Evolutionary conservation across 129 eudicot genomes (phyloP), one percentile per base, ranked within the genome.

Genomic region (Dittrichia graveolens): DNA sequence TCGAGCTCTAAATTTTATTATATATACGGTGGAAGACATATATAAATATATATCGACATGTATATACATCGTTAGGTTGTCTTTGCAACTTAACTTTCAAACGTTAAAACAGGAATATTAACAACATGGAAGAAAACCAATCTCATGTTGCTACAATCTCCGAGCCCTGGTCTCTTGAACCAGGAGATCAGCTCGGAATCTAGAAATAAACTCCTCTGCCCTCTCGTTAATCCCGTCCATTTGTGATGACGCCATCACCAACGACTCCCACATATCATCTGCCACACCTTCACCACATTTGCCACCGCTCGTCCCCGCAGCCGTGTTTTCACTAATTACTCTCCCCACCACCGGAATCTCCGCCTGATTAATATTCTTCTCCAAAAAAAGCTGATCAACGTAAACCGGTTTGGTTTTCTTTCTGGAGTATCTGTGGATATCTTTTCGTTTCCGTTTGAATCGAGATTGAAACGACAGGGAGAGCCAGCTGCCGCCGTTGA

Each of bases 201-300:
- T 81, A 39, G 85, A 73, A 18, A 90, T 90, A 66, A 90, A 90
- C 78, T 87, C 91, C 69, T 90, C 95, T 5, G 96, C 95, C 69
- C 91, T 71, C 79, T 85, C 91, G 8, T 90, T 73, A 11, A 90
- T 90, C 40, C 94, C 87, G 12, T 89, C 65, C 96, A 90, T 81
- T 44, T 85, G 90, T 0, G 94, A 78, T n/a, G 96, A 84, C 34
- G 82, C 86, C 65, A 89, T 39, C 5, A 58, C 82, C 85, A 89
- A 58, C 40, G 96, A 86, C 79, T 89, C 96, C 96, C 96, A 89
- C 92, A 89, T 77, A 18, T 89, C 93, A 80, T 89, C 96, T 37
- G 88, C 88, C 52, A 40, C 9, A 6, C 76, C 73, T 8, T 64
- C 75, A 3, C 73, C 73, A n/a, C 64, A 48, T 15, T 67, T 52